Evolutionary conservation across 2,329 filamentous ascomycete species (phyloP).

Genomic region (Apiospora saccharicola): DNA sequence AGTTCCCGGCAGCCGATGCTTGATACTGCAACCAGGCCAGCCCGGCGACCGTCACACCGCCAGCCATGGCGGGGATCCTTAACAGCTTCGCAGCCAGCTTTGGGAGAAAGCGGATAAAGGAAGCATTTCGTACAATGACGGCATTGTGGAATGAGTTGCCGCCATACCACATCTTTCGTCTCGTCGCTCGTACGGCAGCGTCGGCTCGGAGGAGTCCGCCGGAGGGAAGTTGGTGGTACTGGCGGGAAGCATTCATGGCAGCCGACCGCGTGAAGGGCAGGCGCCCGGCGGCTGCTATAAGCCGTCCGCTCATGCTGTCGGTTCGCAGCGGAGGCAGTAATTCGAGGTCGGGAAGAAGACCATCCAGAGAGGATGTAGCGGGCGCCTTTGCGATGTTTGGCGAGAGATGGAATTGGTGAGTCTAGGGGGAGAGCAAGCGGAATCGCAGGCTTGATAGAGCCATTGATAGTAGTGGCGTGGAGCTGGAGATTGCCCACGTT

Average conservation of each 20-base stretch:
- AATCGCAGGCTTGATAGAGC: constrained; percentile 3
- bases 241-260: constrained; percentile 60
- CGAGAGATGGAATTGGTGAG: neutral
- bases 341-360: constrained; percentile 31
- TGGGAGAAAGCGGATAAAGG: constrained; percentile 74
- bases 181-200: constrained; percentile 65
- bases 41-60: constrained; percentile 84
- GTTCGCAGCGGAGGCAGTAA: constrained; percentile 42
- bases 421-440: constrained; percentile 2
- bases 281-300: constrained; percentile 44
- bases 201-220: constrained; percentile 75
- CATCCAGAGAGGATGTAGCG: constrained; percentile 32
- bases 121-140: constrained; percentile 68
- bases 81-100: constrained; percentile 90
- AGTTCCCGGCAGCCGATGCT: constrained; percentile 69
- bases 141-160: constrained; percentile 87
- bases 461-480: constrained; percentile 12
- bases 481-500: constrained; percentile 14
- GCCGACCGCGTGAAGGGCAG: constrained; percentile 39
- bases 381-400: constrained; percentile 10
- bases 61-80: constrained; percentile 89
- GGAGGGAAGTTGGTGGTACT: constrained; percentile 67
- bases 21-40: constrained; percentile 96
- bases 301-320: constrained; percentile 46
- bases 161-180: constrained; percentile 76